Conservation (phyloP, 2,329 filamentous ascomycete genomes). For the Xylaria sp. region DNA sequence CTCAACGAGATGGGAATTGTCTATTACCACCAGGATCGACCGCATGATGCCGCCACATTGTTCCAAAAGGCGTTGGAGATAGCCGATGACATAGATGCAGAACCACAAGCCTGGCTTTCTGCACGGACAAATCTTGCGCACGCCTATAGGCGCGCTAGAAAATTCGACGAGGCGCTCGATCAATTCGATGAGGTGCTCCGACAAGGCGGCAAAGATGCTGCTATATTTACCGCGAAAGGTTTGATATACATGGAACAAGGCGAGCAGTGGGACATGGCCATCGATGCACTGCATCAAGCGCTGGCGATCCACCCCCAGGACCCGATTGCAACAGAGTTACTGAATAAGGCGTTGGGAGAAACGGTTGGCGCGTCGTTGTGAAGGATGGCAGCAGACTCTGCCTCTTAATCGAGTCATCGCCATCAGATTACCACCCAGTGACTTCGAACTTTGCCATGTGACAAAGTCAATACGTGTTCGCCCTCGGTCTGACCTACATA, state of each 20-base stretch:
- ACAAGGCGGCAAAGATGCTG: slow-evolving; percentile 71
- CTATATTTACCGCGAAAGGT: slow-evolving; percentile 76
- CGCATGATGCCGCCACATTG: slow-evolving; percentile 67
- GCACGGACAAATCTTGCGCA: slow-evolving; percentile 87
- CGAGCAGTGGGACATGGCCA: slow-evolving; percentile 65
- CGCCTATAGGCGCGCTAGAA: slow-evolving; percentile 67
- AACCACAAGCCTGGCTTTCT: slow-evolving; percentile 75
- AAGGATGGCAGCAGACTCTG: not conserved
- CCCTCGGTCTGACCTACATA: no score
- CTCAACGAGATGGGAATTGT: slow-evolving; percentile 95
- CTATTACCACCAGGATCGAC: slow-evolving; percentile 83
- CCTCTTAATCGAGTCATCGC: not conserved
- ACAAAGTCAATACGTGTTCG: not conserved
- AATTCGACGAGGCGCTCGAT: slow-evolving; percentile 64
- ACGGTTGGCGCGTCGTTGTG: slow-evolving; percentile 39
- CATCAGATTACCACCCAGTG: not conserved
- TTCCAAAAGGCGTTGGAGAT: slow-evolving; percentile 75
- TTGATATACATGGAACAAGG: slow-evolving; percentile 74
- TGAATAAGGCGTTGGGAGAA: slow-evolving; percentile 66
- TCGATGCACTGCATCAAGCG: slow-evolving; percentile 77
- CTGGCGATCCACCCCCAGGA: slow-evolving; percentile 75
- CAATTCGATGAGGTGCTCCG: slow-evolving; percentile 86
- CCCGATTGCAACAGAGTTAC: slow-evolving; percentile 70
- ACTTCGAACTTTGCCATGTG: not conserved
- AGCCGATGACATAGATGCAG: slow-evolving; percentile 74